These are phyloP conservation scores for Hymenoscyphus fructigenus DNA, from an alignment of 2,329 filamentous ascomycete genomes.

Conservation along the genomic window DNA sequence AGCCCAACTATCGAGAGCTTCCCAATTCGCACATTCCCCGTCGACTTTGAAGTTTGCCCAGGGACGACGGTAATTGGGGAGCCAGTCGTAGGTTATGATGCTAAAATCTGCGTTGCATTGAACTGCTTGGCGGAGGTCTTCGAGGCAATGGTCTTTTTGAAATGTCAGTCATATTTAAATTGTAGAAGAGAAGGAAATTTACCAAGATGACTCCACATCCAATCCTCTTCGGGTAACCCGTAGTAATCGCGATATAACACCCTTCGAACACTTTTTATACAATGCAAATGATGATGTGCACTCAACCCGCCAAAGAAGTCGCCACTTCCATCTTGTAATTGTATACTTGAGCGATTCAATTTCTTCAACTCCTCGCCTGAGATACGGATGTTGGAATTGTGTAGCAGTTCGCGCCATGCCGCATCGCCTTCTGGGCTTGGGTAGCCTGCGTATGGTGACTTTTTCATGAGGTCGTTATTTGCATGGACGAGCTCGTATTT, in stretches of 20 bases:
- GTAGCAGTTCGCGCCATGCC: constrained; percentile 10
- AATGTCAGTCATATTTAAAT: neutral
- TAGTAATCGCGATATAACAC: constrained; percentile 13
- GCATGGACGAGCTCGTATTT: constrained; percentile 14
- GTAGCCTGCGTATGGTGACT: constrained; percentile 12
- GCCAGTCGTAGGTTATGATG: constrained; percentile 15
- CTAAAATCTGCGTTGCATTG: constrained; percentile 16
- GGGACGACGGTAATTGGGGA: constrained; percentile 12
- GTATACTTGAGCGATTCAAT: constrained; percentile 5
- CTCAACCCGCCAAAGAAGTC: constrained; percentile 16
- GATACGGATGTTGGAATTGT: constrained; percentile 10
- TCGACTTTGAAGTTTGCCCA: constrained; percentile 15
- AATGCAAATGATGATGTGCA: constrained; percentile 19
- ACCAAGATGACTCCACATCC: constrained; percentile 16
- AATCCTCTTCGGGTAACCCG: constrained; percentile 2
- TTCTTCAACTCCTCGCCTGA: constrained; percentile 7
- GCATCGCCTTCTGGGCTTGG: constrained; percentile 11
- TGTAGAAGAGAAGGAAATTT: neutral
- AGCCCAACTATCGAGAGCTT: constrained; percentile 9
- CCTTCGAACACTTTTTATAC: constrained; percentile 14
- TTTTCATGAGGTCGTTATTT: constrained; percentile 9
- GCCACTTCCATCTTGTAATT: constrained; percentile 15
- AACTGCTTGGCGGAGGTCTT: constrained; percentile 12
- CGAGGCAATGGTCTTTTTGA: constrained; percentile 13
- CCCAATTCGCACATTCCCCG: constrained; percentile 13